These are phyloP conservation scores for Colletotrichum destructivum DNA, from an alignment of 2,329 filamentous ascomycete species.

Conservation along the genomic window DNA sequence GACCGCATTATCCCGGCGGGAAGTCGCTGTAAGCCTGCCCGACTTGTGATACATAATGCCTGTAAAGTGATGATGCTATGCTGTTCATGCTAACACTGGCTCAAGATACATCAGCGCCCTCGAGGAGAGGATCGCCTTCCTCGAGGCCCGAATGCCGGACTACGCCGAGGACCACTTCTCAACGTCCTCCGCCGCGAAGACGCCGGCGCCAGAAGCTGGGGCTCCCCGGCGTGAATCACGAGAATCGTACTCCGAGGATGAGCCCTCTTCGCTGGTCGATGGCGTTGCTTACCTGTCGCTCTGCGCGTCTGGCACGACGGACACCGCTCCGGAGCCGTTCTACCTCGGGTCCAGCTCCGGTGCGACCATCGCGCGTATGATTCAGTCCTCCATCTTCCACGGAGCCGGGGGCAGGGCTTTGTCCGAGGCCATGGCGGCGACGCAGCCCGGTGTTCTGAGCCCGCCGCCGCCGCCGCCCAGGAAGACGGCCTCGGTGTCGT, in stretches of 20 bases:
- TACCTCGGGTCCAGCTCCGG: slow-evolving; percentile 49
- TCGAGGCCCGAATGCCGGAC: slow-evolving; percentile 47
- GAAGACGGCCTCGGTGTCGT: slow-evolving; percentile 17
- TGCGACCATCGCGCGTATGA: slow-evolving; percentile 47
- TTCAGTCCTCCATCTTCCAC: slow-evolving; percentile 47
- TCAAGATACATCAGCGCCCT: slow-evolving; percentile 48
- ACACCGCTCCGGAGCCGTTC: slow-evolving; percentile 46
- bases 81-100: not conserved
- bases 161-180: slow-evolving; percentile 48
- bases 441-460: not conserved
- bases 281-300: slow-evolving; percentile 48
- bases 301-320: slow-evolving; percentile 46
- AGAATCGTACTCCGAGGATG: slow-evolving; percentile 43
- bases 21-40: slow-evolving; percentile 46
- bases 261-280: slow-evolving; percentile 45
- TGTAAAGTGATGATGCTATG: too few species aligned
- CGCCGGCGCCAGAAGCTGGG: not conserved
- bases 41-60: too few species aligned
- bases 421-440: slow-evolving; percentile 10
- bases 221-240: slow-evolving; percentile 5
- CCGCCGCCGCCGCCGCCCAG: not conserved
- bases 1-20: slow-evolving; percentile 48
- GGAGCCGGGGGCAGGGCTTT: slow-evolving; percentile 34
- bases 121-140: slow-evolving; percentile 49
- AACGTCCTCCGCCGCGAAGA: not conserved